Evolutionary conservation across 192 early-diverging fungal species (phyloP).

Genomic region (Coemansia sp.): DNA sequence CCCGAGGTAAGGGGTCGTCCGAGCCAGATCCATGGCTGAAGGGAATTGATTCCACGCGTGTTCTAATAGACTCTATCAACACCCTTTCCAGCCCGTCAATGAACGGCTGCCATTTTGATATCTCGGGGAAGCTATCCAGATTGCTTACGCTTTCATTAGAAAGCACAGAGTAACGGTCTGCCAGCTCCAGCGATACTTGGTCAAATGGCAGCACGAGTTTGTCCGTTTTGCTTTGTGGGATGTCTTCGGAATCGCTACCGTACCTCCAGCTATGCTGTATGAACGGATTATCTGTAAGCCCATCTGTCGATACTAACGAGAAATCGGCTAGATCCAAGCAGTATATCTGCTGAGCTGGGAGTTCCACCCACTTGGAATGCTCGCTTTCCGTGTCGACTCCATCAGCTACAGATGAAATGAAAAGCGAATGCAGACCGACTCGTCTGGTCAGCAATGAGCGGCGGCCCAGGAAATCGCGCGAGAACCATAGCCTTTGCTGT

Average conservation of each 20-base stretch:
- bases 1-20: conserved; percentile 45
- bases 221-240: not conserved
- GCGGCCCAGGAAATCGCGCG: conserved; percentile 83
- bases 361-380: conserved; percentile 61
- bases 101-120: conserved; percentile 18
- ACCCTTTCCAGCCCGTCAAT: conserved; percentile 24
- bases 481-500: conserved; percentile 68
- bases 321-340: conserved; percentile 55
- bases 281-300: not conserved
- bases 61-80: conserved; percentile 16
- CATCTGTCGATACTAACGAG: not conserved
- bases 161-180: not conserved
- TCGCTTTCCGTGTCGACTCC: conserved; percentile 6
- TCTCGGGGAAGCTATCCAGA: conserved; percentile 15
- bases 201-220: conserved; percentile 19
- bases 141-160: conserved; percentile 3
- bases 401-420: conserved; percentile 55
- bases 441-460: conserved; percentile 56
- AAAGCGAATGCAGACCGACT: conserved; percentile 31
- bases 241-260: not conserved
- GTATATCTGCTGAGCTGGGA: conserved; percentile 79
- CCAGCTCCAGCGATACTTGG: conserved; percentile 9
- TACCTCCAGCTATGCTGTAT: conserved; percentile 24
- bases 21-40: not conserved
- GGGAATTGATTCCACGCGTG: conserved; percentile 31